Evolutionary conservation across 2,329 filamentous ascomycete genomes (phyloP).

Genomic region (Aspergillus clavatus): DNA sequence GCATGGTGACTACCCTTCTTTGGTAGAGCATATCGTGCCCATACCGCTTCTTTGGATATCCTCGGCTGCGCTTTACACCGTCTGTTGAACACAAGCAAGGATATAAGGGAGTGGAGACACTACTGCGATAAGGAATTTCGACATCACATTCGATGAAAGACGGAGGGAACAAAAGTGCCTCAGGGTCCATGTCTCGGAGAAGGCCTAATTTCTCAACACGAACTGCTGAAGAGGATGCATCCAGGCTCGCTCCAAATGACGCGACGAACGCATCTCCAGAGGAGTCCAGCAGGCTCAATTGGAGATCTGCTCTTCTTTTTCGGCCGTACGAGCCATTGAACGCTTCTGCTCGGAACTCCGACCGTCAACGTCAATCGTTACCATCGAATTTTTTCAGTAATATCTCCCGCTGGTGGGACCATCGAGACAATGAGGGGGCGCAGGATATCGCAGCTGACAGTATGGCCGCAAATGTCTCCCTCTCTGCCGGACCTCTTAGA

Average conservation of each 20-base stretch:
- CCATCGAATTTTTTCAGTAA: slow-evolving; percentile 19
- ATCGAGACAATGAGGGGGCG: slow-evolving; percentile 8
- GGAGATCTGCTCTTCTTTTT: slow-evolving; percentile 16
- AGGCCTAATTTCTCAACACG: slow-evolving; percentile 38
- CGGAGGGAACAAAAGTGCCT: slow-evolving; percentile 15
- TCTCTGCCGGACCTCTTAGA: slow-evolving; percentile 18
- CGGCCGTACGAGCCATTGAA: slow-evolving; percentile 24
- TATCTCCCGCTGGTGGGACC: slow-evolving; percentile 25
- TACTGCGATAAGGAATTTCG: slow-evolving; percentile 4
- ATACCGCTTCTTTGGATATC: not conserved
- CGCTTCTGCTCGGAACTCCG: slow-evolving; percentile 12
- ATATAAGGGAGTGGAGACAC: slow-evolving; percentile 1
- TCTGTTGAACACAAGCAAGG: not conserved
- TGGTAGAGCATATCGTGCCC: not conserved
- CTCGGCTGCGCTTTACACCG: not conserved
- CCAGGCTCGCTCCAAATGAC: slow-evolving; percentile 32
- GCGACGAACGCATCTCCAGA: slow-evolving; percentile 16
- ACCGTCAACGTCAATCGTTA: slow-evolving; percentile 16
- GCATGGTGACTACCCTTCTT: not conserved
- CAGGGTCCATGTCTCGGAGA: slow-evolving; percentile 29
- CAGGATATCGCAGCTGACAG: slow-evolving; percentile 8
- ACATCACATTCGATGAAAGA: slow-evolving; percentile 19
- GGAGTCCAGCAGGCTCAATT: slow-evolving; percentile 20
- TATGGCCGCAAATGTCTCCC: slow-evolving; percentile 8
- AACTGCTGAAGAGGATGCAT: slow-evolving; percentile 35